A percentile compares a stretch with the other conserved stretches of the same genome.
Evolutionary conservation across 225 moss, liverwort and hornwort species (phyloP).

Genomic region (Sphagnum contortum): DNA sequence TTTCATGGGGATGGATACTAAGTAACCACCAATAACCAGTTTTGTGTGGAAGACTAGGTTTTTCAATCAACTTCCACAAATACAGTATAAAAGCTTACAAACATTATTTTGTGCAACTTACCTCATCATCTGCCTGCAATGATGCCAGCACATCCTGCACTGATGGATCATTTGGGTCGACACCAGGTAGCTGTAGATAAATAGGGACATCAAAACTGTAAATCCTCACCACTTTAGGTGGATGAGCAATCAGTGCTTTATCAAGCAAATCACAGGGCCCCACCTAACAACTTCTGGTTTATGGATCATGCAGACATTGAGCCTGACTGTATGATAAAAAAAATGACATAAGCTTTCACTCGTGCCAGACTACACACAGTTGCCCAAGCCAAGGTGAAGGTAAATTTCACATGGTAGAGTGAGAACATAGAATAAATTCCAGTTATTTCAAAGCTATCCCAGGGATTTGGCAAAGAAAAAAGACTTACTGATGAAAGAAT

Average conservation of each 20-base stretch:
- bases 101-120: background rate
- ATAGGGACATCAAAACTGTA: background rate
- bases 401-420: too few relatives aligned
- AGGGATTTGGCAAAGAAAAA: background rate
- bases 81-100: background rate
- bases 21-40: background rate
- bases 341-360: too few relatives aligned
- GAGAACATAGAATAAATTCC: too few relatives aligned
- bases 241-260: too few relatives aligned
- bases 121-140: slow-evolving; percentile 77
- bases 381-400: too few relatives aligned
- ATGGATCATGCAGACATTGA: too few relatives aligned
- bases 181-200: slow-evolving; percentile 77
- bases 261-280: too few relatives aligned
- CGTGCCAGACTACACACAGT: too few relatives aligned
- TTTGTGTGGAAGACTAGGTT: background rate
- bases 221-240: background rate
- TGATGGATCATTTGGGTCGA: slow-evolving; percentile 95
- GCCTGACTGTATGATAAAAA: too few relatives aligned
- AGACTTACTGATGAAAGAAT: slow-evolving; percentile 73
- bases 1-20: background rate
- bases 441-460: too few relatives aligned
- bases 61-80: background rate
- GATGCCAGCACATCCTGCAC: slow-evolving; percentile 89
- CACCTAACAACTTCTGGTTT: too few relatives aligned